phyloP scores from a whole-genome alignment of 2,329 filamentous ascomycete species.

The Pseudovirgaria hyperparasitica region DNA sequence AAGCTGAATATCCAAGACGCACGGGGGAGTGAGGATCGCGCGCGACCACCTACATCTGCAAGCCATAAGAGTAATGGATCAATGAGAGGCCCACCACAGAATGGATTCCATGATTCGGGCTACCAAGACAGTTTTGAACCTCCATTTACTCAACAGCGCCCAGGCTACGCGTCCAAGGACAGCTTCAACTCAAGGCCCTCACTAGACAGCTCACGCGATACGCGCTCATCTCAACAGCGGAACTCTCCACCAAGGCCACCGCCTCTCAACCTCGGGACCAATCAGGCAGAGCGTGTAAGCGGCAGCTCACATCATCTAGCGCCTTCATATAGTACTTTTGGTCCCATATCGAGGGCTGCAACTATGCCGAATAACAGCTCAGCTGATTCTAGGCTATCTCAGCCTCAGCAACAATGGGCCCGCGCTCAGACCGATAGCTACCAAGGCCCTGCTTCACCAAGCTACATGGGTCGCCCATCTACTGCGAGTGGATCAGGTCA shows the following conservation, averaged over 20 bases:
- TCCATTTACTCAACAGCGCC: too few relatives aligned
- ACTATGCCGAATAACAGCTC: slow-evolving; percentile 24
- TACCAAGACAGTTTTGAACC: too few relatives aligned
- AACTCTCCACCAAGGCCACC: slow-evolving; percentile 14
- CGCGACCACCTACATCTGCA: too few relatives aligned
- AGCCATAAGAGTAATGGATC: too few relatives aligned
- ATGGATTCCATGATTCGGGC: too few relatives aligned
- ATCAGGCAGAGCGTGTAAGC: slow-evolving; percentile 6
- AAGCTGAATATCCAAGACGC: slow-evolving; percentile 16
- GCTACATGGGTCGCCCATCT: slow-evolving; percentile 21
- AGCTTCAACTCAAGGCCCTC: too few relatives aligned
- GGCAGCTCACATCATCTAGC: slow-evolving; percentile 13
- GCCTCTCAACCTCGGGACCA: slow-evolving; percentile 11
- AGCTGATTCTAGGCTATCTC: slow-evolving; percentile 7
- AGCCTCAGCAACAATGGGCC: slow-evolving; percentile 18
- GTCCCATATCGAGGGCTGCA: slow-evolving; percentile 19
- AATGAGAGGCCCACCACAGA: too few relatives aligned
- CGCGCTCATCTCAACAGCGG: too few relatives aligned
- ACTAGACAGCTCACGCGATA: too few relatives aligned
- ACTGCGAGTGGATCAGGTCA: slow-evolving; percentile 19
- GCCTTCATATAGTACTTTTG: slow-evolving; percentile 17
- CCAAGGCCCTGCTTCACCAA: slow-evolving; percentile 22
- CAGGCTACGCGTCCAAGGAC: too few relatives aligned
- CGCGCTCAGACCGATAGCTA: slow-evolving; percentile 22
- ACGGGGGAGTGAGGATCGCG: background rate